Base-by-base conservation (phyloP, 345 rosid genomes). In the Eutrema heterophyllum region DNA sequence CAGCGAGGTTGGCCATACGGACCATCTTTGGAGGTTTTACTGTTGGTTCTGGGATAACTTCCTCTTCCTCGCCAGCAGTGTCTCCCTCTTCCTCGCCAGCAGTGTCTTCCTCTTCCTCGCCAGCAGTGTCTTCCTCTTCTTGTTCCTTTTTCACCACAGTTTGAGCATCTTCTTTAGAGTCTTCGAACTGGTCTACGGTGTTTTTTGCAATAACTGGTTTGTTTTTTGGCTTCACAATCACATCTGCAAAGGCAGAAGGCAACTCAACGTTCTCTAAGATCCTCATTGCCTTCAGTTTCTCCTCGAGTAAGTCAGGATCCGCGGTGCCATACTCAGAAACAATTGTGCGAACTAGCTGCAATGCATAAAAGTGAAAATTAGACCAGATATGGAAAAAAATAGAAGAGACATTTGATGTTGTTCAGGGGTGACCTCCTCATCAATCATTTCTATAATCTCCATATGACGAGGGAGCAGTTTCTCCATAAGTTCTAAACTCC, bases 401-500 rank as follows among this genome's bases (percentile, higher is more conserved):
- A 68, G 35, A 52, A 21, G n/a, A 58, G 64, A 65, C 2, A 70
- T 69, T 51, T 73, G 13, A 45, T 70, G 67, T 48, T 39, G 62
- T 72, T 80, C 56, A 60, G 61, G 55, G 26, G 52, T 29, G 62
- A 90, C 96, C 93, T 90, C 91, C 70, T 87, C 91, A 75, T 90
- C 96, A 58, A 90, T 86, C 86, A 68, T 82, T 86, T 90, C 91
- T 41, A 90, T 90, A 49, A 90, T 90, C 86, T 86, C 89, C 56
- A 86, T 82, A 66, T 88, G 93, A 21, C 96, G 88, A 64, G 96
- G 96, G 24, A 90, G 81, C 78, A 90, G 51, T 70, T 88, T 85
- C 81, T 83, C 84, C 96, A 88, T 83, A 44, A 89, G 91, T 70
- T 86, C 96, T 58, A 90, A 81, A 75, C 93, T 90, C 96, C 96